Base-by-base conservation (phyloP, 768 basidiomycete species). In the Leccinellum rugosiceps region DNA sequence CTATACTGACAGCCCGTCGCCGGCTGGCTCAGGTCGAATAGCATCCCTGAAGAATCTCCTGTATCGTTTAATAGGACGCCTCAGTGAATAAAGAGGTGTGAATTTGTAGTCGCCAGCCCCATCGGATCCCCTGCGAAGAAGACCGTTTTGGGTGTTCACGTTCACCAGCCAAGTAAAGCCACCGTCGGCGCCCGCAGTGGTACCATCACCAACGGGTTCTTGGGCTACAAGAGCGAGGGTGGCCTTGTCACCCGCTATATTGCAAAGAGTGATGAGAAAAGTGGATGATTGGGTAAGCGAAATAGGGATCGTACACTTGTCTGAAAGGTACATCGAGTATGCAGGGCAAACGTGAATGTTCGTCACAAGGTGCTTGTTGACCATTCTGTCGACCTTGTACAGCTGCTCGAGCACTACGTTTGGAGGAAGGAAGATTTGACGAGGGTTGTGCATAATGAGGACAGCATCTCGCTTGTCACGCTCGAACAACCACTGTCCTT, bases 351-450 rank as follows among this genome's bases (percentile, higher is more conserved):
- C 50, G 23, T 72, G 56, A 8, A 65, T 59, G 32, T 57, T 66
- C 0, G 73, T 76, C 43, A 75, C 73, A 35, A 76, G 64, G 23
- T 34, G 58, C 47, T 69, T 75, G 55, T 71, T 56, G 9, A 65
- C 54, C 21, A 76, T 63, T n/a, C 54, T 62, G 21, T 61, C 65
- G 8, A 72, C 56, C 9, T 65, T 45, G 53, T 67, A 65, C 44
- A 76, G 60, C 0, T 56, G 59, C 7, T 68, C 63, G 19, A 75
- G 58, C 3, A 75, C 53, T 2, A 63, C 58, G 0, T 65, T 56
- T 1, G 52, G 62, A 1, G 68, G 66, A 13, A 70, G n/a, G 48
- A 38, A 68, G 23, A 51, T 55, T 35, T 55, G 52, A 6, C 65
- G 71, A 14, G 75, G 73, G 21, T 25, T 55, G 31, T 68, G 65